phyloP scores from a whole-genome alignment of 352 stramenopile genomes.

The Blastocystis sp. region DNA sequence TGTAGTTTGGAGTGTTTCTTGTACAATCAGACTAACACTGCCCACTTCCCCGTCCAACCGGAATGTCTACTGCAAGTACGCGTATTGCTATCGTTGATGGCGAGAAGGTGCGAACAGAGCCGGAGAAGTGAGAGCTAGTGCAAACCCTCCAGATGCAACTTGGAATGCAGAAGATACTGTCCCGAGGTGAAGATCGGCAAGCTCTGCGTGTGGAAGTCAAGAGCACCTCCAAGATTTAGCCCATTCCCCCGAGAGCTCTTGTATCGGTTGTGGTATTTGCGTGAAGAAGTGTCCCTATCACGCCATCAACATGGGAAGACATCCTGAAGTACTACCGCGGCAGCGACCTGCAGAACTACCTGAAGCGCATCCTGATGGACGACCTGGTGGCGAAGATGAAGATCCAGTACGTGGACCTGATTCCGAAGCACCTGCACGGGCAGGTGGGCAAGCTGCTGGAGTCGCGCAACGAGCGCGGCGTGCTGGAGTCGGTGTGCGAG shows the following conservation, averaged over 20 bases:
- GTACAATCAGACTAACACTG: background rate
- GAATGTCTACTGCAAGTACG: conserved; percentile 71
- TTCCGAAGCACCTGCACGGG: conserved; percentile 80
- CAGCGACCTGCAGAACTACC: conserved; percentile 98
- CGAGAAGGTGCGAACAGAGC: conserved; percentile 77
- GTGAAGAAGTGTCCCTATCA: conserved; percentile 99
- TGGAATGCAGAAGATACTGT: conserved; percentile 99
- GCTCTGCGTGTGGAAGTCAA: conserved; percentile 97
- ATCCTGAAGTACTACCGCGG: conserved; percentile 96
- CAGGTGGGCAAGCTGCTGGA: conserved; percentile 56
- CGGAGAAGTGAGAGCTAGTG: conserved; percentile 76
- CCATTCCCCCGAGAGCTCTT: conserved; percentile 98
- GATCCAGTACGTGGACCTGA: conserved; percentile 99
- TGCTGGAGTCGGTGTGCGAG: background rate
- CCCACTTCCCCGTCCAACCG: background rate
- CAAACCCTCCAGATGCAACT: conserved; percentile 97
- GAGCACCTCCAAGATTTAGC: conserved; percentile 90
- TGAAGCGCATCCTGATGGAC: conserved; percentile 96
- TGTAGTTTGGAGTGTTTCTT: conserved; percentile 16
- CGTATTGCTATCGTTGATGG: conserved; percentile 96
- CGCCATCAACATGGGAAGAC: conserved; percentile 98
- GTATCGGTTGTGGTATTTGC: conserved; percentile 99
- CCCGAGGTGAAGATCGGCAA: conserved; percentile 97
- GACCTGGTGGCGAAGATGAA: conserved; percentile 99
- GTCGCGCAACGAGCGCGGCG: conserved; percentile 21